Evolutionary conservation across 2,329 filamentous ascomycete genomes (phyloP), one percentile per base, ranked within the genome.

Genomic region (Incumbomyces delicatus): DNA sequence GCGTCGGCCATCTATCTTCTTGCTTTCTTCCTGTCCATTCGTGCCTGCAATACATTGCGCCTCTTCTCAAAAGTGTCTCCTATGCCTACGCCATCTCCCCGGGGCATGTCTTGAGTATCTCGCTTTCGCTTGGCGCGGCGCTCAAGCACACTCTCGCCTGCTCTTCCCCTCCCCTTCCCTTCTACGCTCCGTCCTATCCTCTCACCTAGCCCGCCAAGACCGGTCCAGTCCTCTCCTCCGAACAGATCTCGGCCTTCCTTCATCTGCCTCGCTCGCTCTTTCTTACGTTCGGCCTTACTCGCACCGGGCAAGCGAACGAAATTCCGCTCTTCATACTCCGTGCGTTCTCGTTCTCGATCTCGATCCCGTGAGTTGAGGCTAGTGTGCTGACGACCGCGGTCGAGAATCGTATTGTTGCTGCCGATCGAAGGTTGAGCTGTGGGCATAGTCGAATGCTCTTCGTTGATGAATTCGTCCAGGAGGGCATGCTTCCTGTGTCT

Each of bases 151-250:
- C 78, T 77, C 71, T 17, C 52, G 36, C 20, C 76, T 76, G 56
- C 89, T 77, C 75, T 95, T 95, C 53, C 89, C 76, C 63, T 88
- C 94, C 74, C 83, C 89, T 60, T 94, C 89, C 55, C 71, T 50
- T 72, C 73, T 6, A 89, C 95, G 60, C 95, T 71, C 52, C 81
- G 75, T 57, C 88, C 83, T 65, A 95, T 95, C 37, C 90, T 76
- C 66, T 95, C 87, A 43, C 89, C 78, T 6, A 88, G 87, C 62
- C 89, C 83, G 47, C 86, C 87, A 37, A 98, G 70, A 20, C 84
- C 81, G 53, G 83, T 78, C 87, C 88, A 96, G 62, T 96, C 92
- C 67, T 96, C 92, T 43, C 92, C 92, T 51, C 90, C 90, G 67
- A 85, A 95, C 65, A 73, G 81, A 67, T 58, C 69, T 62, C 71